These are phyloP conservation scores for Lathyrus oleraceus DNA, from an alignment of 306 rosid species.

Conservation along the genomic window DNA sequence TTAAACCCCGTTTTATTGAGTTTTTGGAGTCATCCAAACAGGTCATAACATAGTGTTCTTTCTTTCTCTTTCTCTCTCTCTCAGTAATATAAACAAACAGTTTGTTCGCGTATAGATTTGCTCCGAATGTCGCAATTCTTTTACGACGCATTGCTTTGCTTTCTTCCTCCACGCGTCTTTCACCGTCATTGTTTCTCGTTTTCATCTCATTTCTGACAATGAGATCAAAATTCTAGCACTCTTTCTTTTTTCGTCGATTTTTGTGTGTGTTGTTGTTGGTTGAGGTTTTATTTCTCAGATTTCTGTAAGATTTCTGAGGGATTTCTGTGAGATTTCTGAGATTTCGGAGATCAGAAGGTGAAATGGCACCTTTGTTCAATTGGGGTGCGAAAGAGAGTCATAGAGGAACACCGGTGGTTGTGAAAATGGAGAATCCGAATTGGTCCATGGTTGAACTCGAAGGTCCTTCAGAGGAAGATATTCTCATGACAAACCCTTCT, in stretches of 20 bases:
- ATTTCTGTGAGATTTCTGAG: too few relatives aligned
- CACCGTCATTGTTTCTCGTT: conserved; percentile 24
- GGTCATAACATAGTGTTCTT: conserved; percentile 17
- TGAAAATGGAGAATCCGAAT: conserved; percentile 95
- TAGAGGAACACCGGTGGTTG: conserved; percentile 92
- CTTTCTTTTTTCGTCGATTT: not conserved
- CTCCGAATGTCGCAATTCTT: conserved; percentile 61
- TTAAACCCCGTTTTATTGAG: conserved; percentile 42
- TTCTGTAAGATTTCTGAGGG: too few relatives aligned
- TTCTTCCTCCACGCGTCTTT: conserved; percentile 59
- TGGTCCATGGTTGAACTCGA: conserved; percentile 96
- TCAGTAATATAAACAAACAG: not conserved
- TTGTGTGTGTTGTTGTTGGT: not conserved
- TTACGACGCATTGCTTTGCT: conserved; percentile 49
- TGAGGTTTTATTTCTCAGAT: not conserved
- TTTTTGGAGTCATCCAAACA: conserved; percentile 50
- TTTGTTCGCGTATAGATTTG: conserved; percentile 25
- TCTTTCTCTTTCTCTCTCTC: not conserved
- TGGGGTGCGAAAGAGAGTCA: conserved; percentile 79
- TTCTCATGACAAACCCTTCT: conserved; percentile 48
- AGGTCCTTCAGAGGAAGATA: conserved; percentile 74
- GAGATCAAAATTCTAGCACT: conserved; percentile 50
- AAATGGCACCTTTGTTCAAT: conserved; percentile 71
- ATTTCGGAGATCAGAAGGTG: conserved; percentile 42
- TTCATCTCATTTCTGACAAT: conserved; percentile 48